Conservation (phyloP, 192 early-diverging fungal genomes). For the Dissophora globulifera region DNA sequence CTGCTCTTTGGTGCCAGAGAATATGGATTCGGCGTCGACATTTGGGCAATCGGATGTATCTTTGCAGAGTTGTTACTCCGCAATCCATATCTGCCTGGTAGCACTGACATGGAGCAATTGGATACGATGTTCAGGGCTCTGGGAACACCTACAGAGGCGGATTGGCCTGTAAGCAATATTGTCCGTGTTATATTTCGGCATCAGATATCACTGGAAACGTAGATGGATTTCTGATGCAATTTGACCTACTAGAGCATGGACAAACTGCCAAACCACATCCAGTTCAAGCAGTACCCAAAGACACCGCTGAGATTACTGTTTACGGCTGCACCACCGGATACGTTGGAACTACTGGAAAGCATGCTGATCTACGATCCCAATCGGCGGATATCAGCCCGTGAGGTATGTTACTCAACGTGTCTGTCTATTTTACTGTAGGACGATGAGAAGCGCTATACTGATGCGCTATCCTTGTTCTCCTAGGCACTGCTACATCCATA, state of each 20-base stretch:
- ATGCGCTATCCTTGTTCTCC: not conserved
- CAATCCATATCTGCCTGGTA: conserved; percentile 88
- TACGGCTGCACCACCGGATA: conserved; percentile 85
- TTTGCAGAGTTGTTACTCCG: conserved; percentile 98
- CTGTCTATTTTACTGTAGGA: too few relatives aligned
- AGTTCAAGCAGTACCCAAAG: conserved; percentile 78
- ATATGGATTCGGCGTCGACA: conserved; percentile 91
- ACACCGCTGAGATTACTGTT: conserved; percentile 80
- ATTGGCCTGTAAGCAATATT: conserved; percentile 73
- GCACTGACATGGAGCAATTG: conserved; percentile 82
- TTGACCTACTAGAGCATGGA: conserved; percentile 66
- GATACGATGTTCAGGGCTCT: conserved; percentile 81
- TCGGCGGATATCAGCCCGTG: conserved; percentile 79
- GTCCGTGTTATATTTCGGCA: too few relatives aligned
- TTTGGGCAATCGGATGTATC: conserved; percentile 98
- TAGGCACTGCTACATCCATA: conserved; percentile 78
- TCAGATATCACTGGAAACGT: too few relatives aligned
- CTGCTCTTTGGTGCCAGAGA: conserved; percentile 89
- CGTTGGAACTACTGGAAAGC: conserved; percentile 84
- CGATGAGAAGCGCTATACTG: too few relatives aligned
- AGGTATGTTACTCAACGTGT: conserved; percentile 70
- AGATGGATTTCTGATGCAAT: too few relatives aligned
- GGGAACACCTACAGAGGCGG: conserved; percentile 83
- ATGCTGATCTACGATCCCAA: conserved; percentile 91
- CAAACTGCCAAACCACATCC: conserved; percentile 74